Base-by-base conservation (phyloP, 2,329 filamentous ascomycete species). In the Cordyceps javanica region DNA sequence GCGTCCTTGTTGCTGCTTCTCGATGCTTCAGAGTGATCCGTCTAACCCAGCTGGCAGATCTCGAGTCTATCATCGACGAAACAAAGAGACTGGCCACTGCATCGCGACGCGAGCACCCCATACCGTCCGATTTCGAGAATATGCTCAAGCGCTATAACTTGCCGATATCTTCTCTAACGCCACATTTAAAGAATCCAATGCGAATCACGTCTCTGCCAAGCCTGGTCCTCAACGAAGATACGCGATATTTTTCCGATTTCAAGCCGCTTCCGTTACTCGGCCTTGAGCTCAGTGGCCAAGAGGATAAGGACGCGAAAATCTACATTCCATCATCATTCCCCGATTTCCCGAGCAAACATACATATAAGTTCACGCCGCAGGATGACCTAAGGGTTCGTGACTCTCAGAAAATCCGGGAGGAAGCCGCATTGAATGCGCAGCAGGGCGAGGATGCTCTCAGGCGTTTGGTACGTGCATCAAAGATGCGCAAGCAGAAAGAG, bases 401-500 rank as follows among this genome's bases (percentile, higher is more conserved):
- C 59, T 77, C 81, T 0, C 78, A 83, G 63, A 82, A 80, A 66
- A 81, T 85, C 45, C 77, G 83, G 25, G 79, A 83, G 55, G 80
- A 84, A 41, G 83, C 83, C 1, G 79, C 82, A 1, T 75, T 79
- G 55, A 81, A 82, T 46, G 82, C 83, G 9, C 80, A 83, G 62
- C 82, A 85, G 61, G 83, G 80, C 2, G 84, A 87, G 66, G 80
- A 83, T 60, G 84, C 84, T 1, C 72, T 87, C 3, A 73, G 84
- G 28, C 73, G 79, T 8, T 72, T 87, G 19, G 80, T 85, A 28
- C 77, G 82, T 23, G 82, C 84, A 19, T 82, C 81, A 57, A 87
- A 87, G 68, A 80, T 83, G 63, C 81, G 83, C 51, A 83, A 82
- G 62, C 82, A 86, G 63, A 86, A 86, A 67, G 83, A 86, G 64